Conservation (phyloP, 2,329 filamentous ascomycete species). For the Fusarium caatingaense region DNA sequence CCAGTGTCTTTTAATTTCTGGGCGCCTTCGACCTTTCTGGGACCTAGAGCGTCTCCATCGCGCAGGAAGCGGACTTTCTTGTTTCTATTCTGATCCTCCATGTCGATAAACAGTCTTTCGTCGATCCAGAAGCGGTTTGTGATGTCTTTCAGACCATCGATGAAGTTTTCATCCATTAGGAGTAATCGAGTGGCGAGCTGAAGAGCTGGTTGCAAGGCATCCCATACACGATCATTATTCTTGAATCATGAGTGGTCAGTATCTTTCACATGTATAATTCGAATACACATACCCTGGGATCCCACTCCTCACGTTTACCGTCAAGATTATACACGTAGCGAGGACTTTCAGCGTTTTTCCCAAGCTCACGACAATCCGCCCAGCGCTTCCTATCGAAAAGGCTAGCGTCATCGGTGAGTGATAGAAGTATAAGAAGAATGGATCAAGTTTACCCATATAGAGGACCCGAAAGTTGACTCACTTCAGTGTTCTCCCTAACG, state of each 20-base stretch:
- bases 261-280: not conserved
- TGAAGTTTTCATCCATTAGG: constrained; percentile 33
- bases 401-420: constrained; percentile 13
- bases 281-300: constrained; percentile 36
- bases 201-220: constrained; percentile 46
- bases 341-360: not conserved
- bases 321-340: constrained; percentile 38
- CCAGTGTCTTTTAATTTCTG: constrained; percentile 1
- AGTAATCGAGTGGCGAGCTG: constrained; percentile 44
- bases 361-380: constrained; percentile 6
- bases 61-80: constrained; percentile 21
- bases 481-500: constrained; percentile 23
- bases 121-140: constrained; percentile 42
- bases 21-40: constrained; percentile 6
- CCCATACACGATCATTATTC: constrained; percentile 47
- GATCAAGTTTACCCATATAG: constrained; percentile 39
- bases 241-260: constrained; percentile 4
- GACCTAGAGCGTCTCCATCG: constrained; percentile 2
- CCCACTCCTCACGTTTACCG: constrained; percentile 41
- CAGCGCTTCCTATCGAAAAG: constrained; percentile 29
- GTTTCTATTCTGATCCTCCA: not conserved
- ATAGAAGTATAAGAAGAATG: not conserved
- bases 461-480: constrained; percentile 32
- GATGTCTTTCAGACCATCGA: constrained; percentile 37
- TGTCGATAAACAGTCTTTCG: constrained; percentile 1